phyloP scores from a whole-genome alignment of 129 eudicot genomes.

The Pittosporum tobira region DNA sequence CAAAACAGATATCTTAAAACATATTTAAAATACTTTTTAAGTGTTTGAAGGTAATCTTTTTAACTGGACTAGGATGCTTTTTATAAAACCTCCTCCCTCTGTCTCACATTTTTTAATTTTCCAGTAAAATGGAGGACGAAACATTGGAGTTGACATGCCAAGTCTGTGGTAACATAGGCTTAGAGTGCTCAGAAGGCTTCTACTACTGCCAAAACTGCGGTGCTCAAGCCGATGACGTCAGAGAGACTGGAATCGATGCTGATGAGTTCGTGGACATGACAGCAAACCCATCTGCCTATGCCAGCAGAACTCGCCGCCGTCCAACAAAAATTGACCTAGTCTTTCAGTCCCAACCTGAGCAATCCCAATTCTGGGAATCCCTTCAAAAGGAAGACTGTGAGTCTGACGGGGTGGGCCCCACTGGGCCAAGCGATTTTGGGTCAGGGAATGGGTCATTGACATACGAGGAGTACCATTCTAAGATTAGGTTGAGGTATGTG shows the following conservation, averaged over 20 bases:
- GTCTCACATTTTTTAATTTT: too few relatives aligned
- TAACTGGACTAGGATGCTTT: too few relatives aligned
- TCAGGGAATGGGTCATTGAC: constrained; percentile 10
- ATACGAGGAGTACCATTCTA: constrained; percentile 45
- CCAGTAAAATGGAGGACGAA: constrained; percentile 20
- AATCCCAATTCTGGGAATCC: constrained; percentile 43
- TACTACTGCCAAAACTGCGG: constrained; percentile 57
- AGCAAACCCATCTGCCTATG: constrained; percentile 16
- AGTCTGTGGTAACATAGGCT: constrained; percentile 43
- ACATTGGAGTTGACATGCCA: constrained; percentile 29
- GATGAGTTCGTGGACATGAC: constrained; percentile 29
- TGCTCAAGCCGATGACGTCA: constrained; percentile 43
- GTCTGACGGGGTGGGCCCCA: constrained; percentile 54
- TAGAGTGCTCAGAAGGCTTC: constrained; percentile 47
- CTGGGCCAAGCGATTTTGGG: constrained; percentile 60
- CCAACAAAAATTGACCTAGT: constrained; percentile 15
- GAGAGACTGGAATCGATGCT: constrained; percentile 43
- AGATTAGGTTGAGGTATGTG: constrained; percentile 57
- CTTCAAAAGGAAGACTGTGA: constrained; percentile 10
- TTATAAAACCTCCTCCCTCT: too few relatives aligned
- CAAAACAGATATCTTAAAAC: too few relatives aligned
- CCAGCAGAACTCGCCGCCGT: constrained; percentile 23
- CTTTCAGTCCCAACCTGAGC: constrained; percentile 39
- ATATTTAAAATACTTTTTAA: too few relatives aligned
- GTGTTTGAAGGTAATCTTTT: too few relatives aligned